Base-by-base conservation (phyloP, 2,329 filamentous ascomycete species). In the Aureobasidium namibiae region DNA sequence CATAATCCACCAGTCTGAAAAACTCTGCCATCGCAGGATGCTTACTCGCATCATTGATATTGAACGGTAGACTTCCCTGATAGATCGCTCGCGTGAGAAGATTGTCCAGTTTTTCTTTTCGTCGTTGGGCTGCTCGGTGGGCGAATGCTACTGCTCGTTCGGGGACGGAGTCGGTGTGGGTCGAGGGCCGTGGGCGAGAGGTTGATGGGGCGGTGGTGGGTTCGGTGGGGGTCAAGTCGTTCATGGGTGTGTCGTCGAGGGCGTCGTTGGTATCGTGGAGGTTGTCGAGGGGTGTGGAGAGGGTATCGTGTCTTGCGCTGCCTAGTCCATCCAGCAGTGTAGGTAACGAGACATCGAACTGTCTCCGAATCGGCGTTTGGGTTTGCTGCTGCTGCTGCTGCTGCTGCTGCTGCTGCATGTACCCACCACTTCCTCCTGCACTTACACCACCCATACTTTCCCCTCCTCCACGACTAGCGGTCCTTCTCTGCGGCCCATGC, bases 11-110 rank as follows among this genome's bases (percentile, higher is more conserved):
- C 52, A 56, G 9, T 10, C 21, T 34, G 41, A 56, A 56, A 14
- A 56, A 56, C 39, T 56, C 52, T 2, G 52, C 52, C 52, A 56
- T 56, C 13, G 52, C 52, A 18, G 52, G 52, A 38, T 56, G 52
- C 29, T 45, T 56, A 1, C 21, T 14, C 29, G 52, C 26, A 45
- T 56, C 52, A 1, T 24, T 16, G 26, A 56, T 36, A 8, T 56
- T 56, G 38, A 56, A 56, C 6, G 52, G 52, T 18, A 56, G 5
- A 14, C 52, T 56, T 24, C 52, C 52, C 18, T 56, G 39, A 21
- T 29, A 56, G 21, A 56, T 56, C 1, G 52, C 52, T 45, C 52
- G n/a, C 4, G 52, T 56, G 13, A 56, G 36, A 3, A 56, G 29
- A 5, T 44, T 44, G 9, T 56, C 52, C n/a, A 56, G 8, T n/a